These are phyloP conservation scores for Sicyos baderoa DNA, from an alignment of 306 rosid genomes.

Conservation along the genomic window DNA sequence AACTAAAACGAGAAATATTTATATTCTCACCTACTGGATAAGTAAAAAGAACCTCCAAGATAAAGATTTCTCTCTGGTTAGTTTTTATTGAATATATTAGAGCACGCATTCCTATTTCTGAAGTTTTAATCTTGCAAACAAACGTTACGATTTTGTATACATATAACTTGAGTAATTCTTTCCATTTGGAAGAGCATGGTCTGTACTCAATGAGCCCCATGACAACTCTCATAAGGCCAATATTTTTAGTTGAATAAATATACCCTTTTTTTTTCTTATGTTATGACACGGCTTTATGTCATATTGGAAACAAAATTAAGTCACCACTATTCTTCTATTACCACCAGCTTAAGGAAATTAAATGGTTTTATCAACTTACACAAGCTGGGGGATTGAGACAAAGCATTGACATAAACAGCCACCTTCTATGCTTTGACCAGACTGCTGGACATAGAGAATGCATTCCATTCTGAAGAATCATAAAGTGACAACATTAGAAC, in stretches of 20 bases:
- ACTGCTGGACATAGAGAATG: slow-evolving; percentile 98
- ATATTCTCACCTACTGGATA: background rate
- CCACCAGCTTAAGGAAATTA: background rate
- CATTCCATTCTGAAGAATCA: slow-evolving; percentile 66
- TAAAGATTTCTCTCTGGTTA: background rate
- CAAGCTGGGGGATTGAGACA: slow-evolving; percentile 85
- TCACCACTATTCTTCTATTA: background rate
- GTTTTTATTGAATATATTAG: background rate
- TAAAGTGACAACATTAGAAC: slow-evolving; percentile 18
- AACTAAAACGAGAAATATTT: background rate
- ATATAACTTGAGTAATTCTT: background rate
- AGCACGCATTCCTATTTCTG: background rate
- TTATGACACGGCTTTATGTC: background rate
- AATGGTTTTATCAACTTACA: slow-evolving; percentile 54
- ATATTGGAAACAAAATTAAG: background rate
- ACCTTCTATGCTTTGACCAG: slow-evolving; percentile 95
- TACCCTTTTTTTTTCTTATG: background rate
- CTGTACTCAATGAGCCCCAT: background rate
- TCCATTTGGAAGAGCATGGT: background rate
- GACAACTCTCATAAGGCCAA: background rate
- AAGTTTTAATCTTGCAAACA: background rate
- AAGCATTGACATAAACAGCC: slow-evolving; percentile 95
- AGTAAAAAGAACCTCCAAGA: background rate
- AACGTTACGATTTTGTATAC: background rate
- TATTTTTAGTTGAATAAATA: background rate